Evolutionary conservation across 306 rosid species (phyloP), one percentile per base, ranked within the genome.

Genomic region (Hippophae tibetana): DNA sequence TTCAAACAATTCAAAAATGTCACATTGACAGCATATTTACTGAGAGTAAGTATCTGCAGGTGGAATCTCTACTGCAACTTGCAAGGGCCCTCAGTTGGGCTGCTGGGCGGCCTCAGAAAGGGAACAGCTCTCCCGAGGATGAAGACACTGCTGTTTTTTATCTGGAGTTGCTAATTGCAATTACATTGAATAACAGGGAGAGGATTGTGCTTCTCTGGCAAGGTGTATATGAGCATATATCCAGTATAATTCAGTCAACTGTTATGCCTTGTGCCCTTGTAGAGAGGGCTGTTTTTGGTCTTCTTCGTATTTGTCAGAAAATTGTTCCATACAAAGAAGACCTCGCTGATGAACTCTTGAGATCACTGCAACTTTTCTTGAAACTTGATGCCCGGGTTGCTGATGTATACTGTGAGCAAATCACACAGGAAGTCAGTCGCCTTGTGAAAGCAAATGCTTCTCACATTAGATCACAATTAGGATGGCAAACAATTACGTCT

Each of bases 301-400:
- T 92, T 52, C 82, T 92, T 10, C 77, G 89, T 58, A 88, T 92
- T 52, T 92, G 99, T 81, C 99, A 92, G 81, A 84, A 95, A 66
- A 78, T 92, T 64, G 96, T 92, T 79, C 99, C 99, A 6, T 92
- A 92, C 74, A 85, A 92, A 70, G 99, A 92, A 76, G 82, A 81
- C 73, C 81, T 92, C 71, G 95, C 96, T 12, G 99, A 92, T 72
- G 99, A 92, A 62, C 93, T 92, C 70, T 74, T 92, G 73, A 85
- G 93, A 81, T 92, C 99, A 25, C 68, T 92, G 69, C 95, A 88
- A 75, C 96, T 92, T 73, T 93, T 88, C 67, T 61, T 80, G 74
- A 92, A 92, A 85, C 96, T 92, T 63, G 99, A 92, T 84, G 95
- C 96, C 62, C 90, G 96, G 59, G 96, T 92, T 55, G 95, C 93